Evolutionary conservation across 805 yeast genomes (phyloP).

Genomic region (Komagataella pseudopastoris): DNA sequence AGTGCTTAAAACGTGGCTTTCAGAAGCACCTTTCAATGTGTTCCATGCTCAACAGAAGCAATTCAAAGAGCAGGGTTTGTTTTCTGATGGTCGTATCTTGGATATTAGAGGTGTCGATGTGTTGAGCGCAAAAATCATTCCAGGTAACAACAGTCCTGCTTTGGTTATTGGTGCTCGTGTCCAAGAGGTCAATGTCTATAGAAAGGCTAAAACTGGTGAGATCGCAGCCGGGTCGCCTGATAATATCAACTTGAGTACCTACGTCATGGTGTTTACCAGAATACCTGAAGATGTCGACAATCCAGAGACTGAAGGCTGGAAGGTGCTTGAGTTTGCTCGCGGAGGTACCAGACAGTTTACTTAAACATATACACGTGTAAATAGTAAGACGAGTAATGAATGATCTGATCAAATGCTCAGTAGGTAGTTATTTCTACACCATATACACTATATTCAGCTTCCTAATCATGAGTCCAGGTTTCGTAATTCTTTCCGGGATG

Average conservation of each 20-base stretch:
- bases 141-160: conserved; percentile 88
- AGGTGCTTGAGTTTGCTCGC: conserved; percentile 83
- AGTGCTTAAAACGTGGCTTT: conserved; percentile 78
- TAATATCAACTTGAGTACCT: conserved; percentile 83
- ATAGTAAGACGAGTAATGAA: neutral
- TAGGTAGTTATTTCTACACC: neutral
- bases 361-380: conserved; percentile 10
- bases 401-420: neutral
- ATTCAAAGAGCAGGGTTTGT: conserved; percentile 79
- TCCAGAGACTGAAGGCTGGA: conserved; percentile 94
- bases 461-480: neutral
- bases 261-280: conserved; percentile 92
- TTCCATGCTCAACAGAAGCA: conserved; percentile 91
- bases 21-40: conserved; percentile 94
- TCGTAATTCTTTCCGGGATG: neutral
- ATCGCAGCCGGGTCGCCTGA: conserved; percentile 94
- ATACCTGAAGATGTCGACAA: conserved; percentile 86
- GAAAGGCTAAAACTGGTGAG: conserved; percentile 85
- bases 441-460: neutral
- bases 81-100: conserved; percentile 81
- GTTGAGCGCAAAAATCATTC: conserved; percentile 73
- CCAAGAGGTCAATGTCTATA: conserved; percentile 84
- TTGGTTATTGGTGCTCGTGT: conserved; percentile 91
- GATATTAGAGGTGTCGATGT: conserved; percentile 94
- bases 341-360: conserved; percentile 84